These are phyloP conservation scores for Suhomyces prunicola DNA, from an alignment of 805 yeast genomes.

Conservation along the genomic window DNA sequence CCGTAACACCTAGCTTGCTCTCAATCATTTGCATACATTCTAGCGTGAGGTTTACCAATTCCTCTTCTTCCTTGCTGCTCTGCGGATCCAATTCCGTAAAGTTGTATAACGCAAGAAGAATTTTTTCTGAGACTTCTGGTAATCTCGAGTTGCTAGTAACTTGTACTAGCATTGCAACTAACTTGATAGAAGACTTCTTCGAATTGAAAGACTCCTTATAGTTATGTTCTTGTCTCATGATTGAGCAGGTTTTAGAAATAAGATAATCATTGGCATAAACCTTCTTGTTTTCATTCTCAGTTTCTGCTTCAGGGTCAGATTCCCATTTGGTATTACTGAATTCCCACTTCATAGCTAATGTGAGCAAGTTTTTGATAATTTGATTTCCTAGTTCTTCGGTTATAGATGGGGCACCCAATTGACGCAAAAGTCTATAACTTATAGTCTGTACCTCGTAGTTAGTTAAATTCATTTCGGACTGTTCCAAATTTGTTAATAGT, in stretches of 20 bases:
- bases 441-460: slow-evolving; percentile 60
- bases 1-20: slow-evolving; percentile 65
- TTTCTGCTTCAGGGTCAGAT: slow-evolving; percentile 15
- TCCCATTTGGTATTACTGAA: slow-evolving; percentile 36
- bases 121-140: slow-evolving; percentile 40
- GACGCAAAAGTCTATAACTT: slow-evolving; percentile 67
- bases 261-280: slow-evolving; percentile 55
- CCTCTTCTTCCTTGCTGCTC: slow-evolving; percentile 44
- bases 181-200: slow-evolving; percentile 67
- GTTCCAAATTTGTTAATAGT: slow-evolving; percentile 43
- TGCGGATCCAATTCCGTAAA: slow-evolving; percentile 42
- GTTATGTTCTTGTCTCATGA: slow-evolving; percentile 62
- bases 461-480: slow-evolving; percentile 31
- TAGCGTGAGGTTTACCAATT: slow-evolving; percentile 48
- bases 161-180: slow-evolving; percentile 62
- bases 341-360: slow-evolving; percentile 63
- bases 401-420: slow-evolving; percentile 75
- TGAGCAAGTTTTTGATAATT: slow-evolving; percentile 63
- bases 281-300: slow-evolving; percentile 13
- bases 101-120: slow-evolving; percentile 53
- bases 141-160: slow-evolving; percentile 44
- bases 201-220: slow-evolving; percentile 52
- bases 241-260: slow-evolving; percentile 55
- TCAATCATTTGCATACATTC: slow-evolving; percentile 72
- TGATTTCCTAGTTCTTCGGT: slow-evolving; percentile 61